These are phyloP conservation scores for Suhomyces guaymorum DNA, from an alignment of 1,139 yeast genomes.

Conservation along the genomic window DNA sequence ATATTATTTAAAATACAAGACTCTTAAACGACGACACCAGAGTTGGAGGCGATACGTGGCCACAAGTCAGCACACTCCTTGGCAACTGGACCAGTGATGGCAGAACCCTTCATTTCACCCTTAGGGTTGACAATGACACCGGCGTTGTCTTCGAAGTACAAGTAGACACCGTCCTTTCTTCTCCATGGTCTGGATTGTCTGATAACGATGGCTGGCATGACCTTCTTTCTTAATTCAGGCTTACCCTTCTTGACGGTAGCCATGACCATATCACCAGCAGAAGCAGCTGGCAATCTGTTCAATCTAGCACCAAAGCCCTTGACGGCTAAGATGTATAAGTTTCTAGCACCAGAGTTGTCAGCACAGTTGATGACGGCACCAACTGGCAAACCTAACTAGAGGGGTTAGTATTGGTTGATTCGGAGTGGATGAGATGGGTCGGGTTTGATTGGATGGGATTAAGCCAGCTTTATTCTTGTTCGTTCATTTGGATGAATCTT, in stretches of 20 bases:
- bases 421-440: too few species aligned
- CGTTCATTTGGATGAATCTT: not conserved
- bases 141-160: constrained; percentile 99
- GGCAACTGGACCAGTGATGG: constrained; percentile 99
- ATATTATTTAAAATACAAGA: constrained; percentile 9
- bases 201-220: constrained; percentile 99
- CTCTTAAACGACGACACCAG: constrained; percentile 97
- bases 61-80: constrained; percentile 99
- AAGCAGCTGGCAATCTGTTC: constrained; percentile 99
- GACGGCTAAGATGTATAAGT: constrained; percentile 98
- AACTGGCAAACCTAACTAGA: constrained; percentile 92
- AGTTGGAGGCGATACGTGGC: constrained; percentile 99
- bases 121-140: constrained; percentile 99
- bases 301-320: constrained; percentile 99
- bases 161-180: constrained; percentile 99
- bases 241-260: constrained; percentile 99
- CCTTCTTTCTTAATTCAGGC: constrained; percentile 99
- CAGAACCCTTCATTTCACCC: constrained; percentile 99
- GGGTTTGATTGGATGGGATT: too few species aligned
- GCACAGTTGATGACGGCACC: constrained; percentile 99
- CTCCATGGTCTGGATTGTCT: constrained; percentile 99
- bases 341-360: constrained; percentile 99
- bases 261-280: constrained; percentile 99
- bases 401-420: constrained; percentile 24
- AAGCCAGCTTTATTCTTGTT: too few species aligned